Conservation (phyloP, 805 yeast species). For the Starmerella cellae region DNA sequence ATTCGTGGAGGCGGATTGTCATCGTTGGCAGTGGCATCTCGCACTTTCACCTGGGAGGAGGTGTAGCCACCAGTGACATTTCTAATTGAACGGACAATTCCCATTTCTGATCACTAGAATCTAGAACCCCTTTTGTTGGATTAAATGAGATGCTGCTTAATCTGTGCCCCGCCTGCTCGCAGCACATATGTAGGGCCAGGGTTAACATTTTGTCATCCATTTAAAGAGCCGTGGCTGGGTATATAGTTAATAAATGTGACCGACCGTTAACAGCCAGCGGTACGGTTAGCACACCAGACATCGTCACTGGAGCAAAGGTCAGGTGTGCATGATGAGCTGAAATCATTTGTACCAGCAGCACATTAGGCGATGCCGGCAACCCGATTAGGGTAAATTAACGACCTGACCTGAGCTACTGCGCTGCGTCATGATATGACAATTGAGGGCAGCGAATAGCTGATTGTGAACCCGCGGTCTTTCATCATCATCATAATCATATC, state of each 20-base stretch:
- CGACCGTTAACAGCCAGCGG: no score
- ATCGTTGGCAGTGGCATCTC: constrained; percentile 83
- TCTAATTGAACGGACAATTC: constrained; percentile 70
- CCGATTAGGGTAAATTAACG: no score
- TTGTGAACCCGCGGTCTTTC: no score
- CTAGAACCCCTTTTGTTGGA: background rate
- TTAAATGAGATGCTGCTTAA: background rate
- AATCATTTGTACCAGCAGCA: no score
- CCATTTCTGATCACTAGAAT: constrained; percentile 35
- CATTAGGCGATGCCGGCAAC: no score
- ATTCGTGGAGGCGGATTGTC: constrained; percentile 67
- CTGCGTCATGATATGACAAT: no score
- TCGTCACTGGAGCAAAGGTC: no score
- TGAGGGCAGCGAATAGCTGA: no score
- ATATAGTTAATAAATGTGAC: background rate
- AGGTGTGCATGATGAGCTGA: no score
- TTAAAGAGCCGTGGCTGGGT: background rate
- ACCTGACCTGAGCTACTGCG: no score
- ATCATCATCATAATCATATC: no score
- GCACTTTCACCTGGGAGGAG: constrained; percentile 68
- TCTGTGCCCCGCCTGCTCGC: background rate
- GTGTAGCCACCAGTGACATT: constrained; percentile 86
- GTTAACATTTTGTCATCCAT: background rate
- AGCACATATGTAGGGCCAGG: background rate
- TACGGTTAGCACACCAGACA: no score